These are phyloP conservation scores for Solanum paucissectum DNA, from an alignment of 257 asterid genomes.

Conservation along the genomic window DNA sequence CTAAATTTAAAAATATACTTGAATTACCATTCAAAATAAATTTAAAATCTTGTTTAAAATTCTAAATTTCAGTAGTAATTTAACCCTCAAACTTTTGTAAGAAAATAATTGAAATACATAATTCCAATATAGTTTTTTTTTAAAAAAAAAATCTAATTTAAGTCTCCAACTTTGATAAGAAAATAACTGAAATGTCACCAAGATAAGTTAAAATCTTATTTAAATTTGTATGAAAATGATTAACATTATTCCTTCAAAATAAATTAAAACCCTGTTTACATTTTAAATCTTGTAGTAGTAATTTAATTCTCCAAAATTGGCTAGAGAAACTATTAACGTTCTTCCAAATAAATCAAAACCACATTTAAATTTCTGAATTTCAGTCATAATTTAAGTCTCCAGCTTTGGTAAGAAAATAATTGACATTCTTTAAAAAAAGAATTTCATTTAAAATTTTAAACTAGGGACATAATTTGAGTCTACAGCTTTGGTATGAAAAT, in stretches of 20 bases:
- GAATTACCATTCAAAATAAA: background rate
- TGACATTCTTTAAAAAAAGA: background rate
- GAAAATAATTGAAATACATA: background rate
- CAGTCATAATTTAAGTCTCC: background rate
- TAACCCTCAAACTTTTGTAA: background rate
- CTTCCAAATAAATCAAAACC: background rate
- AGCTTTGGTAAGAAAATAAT: background rate
- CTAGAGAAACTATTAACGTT: background rate
- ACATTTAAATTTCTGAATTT: background rate
- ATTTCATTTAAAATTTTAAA: background rate
- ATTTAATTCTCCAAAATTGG: background rate
- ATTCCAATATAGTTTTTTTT: no score
- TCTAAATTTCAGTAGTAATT: background rate
- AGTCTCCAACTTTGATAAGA: background rate
- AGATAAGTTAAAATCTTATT: background rate
- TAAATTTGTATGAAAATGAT: background rate
- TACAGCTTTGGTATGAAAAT: background rate
- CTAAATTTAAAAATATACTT: no score
- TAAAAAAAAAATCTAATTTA: background rate
- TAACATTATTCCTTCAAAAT: background rate
- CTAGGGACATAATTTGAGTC: background rate
- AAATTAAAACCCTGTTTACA: background rate
- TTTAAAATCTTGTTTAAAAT: background rate
- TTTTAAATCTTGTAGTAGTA: background rate
- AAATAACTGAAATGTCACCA: background rate